Percentiles rank a stretch among this genome's conserved stretches.
These are phyloP conservation scores for Fraxinus dipetala DNA, from an alignment of 305 asterid genomes.

Conservation along the genomic window DNA sequence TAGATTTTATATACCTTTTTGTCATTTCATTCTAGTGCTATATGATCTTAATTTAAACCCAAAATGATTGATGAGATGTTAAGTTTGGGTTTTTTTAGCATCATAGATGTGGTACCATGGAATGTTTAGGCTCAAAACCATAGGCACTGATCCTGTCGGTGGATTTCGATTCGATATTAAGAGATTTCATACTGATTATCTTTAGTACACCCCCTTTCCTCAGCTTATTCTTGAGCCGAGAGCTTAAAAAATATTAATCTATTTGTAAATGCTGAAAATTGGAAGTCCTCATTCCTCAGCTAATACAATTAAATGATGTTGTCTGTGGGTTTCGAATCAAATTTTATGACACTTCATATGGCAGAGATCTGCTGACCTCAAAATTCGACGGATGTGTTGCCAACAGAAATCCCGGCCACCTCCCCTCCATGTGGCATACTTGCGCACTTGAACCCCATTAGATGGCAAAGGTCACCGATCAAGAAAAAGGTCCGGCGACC, in stretches of 20 bases:
- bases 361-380: neutral
- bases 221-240: too few relatives aligned
- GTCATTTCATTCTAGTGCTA: conserved; percentile 13
- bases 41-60: neutral
- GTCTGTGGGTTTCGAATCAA: neutral
- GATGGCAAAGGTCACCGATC: too few relatives aligned
- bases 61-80: neutral
- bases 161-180: neutral
- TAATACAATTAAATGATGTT: neutral
- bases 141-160: neutral
- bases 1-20: neutral
- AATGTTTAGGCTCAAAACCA: neutral
- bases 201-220: too few relatives aligned
- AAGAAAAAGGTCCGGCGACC: too few relatives aligned
- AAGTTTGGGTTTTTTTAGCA: neutral
- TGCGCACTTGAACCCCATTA: too few relatives aligned
- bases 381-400: too few relatives aligned
- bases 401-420: too few relatives aligned
- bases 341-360: neutral
- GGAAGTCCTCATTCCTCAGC: neutral
- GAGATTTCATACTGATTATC: neutral
- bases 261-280: neutral
- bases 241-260: neutral
- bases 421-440: too few relatives aligned
- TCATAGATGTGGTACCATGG: neutral